These are phyloP conservation scores for Aureobasidium leucospermi DNA, from an alignment of 2,329 filamentous ascomycete species.

Conservation along the genomic window DNA sequence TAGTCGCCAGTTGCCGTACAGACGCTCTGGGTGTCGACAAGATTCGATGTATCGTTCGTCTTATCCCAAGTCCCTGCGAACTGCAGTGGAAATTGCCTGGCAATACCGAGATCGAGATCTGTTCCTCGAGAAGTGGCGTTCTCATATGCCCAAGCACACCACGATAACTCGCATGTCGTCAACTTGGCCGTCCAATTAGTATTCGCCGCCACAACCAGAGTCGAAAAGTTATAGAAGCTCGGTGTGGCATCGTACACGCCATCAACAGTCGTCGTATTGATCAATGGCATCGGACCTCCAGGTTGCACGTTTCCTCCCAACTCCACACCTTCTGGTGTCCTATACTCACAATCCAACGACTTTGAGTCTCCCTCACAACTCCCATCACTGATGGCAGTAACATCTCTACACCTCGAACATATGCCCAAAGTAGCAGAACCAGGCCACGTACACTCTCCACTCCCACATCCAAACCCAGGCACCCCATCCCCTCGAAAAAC, in stretches of 20 bases:
- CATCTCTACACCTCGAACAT: not conserved
- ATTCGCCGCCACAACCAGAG: not conserved
- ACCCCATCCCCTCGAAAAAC: not conserved
- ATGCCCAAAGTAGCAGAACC: not conserved
- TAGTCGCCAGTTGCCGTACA: not conserved
- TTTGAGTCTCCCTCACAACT: not conserved
- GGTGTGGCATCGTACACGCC: constrained; percentile 3
- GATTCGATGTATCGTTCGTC: not conserved
- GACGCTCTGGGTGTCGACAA: not conserved
- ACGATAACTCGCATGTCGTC: not conserved
- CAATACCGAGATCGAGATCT: not conserved
- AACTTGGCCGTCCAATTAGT: constrained; percentile 7
- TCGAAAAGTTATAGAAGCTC: constrained; percentile 12
- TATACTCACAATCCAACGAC: not conserved
- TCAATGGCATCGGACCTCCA: constrained; percentile 4
- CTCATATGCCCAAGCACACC: not conserved
- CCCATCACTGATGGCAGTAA: not conserved
- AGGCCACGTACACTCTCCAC: constrained; percentile 3
- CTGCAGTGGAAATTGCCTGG: not conserved
- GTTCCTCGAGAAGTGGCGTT: constrained; percentile 5
- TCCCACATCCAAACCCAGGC: not conserved
- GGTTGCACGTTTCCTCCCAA: not conserved
- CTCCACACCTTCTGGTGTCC: not conserved
- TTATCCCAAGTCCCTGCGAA: not conserved
- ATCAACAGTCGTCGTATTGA: constrained; percentile 2